Base-by-base conservation (phyloP, 805 yeast species). In the Crinitomyces ghanaensis region DNA sequence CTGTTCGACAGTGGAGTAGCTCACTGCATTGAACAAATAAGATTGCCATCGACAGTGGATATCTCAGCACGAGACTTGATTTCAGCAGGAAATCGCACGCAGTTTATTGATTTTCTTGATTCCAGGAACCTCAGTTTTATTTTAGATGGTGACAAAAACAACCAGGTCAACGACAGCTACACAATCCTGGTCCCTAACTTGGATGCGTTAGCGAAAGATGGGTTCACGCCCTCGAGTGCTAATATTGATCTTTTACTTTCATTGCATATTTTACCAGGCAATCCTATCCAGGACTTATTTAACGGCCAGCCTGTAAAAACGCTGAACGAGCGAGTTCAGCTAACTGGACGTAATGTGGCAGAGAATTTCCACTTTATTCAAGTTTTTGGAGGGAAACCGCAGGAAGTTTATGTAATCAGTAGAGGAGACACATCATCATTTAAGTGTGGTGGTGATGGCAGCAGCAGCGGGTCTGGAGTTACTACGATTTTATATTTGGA, bases 1-100 rank as follows among this genome's bases (percentile, higher is more conserved):
- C 49, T 86, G 9, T 86, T 81, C 51, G 74, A 71, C 41, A 78
- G 80, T 51, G 97, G 97, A 1, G 94, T 86, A 0, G 71, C 80
- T 1, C 95, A 83, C 50, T 74, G 86, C 1, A 59, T 80, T 8
- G 59, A 66, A 23, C 53, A 65, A 4, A 60, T 81, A 1, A 42
- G 70, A 3, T 56, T 81, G 11, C 94, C 95, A 0, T 51, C 57
- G 0, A 53, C 59, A 16, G 52, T 86, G 19, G 51, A 62, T 5
- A 67, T 86, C 2, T 48, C 74, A 0, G 53, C 77, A 7, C 30
- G 39, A 3, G 77, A 83, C 35, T 61, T 86, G 33, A 57, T 84
- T 6, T 48, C 48, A 3, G 63, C 80, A 0, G 70, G 78, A 2
- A 68, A 66, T 14, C 65, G 74, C 20, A 40, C 49, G 0, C 53